Evolutionary conservation across 371 early-diverging fungal species (phyloP), one percentile per base, ranked within the genome.

Genomic region (Syncephalastrum contaminatum): DNA sequence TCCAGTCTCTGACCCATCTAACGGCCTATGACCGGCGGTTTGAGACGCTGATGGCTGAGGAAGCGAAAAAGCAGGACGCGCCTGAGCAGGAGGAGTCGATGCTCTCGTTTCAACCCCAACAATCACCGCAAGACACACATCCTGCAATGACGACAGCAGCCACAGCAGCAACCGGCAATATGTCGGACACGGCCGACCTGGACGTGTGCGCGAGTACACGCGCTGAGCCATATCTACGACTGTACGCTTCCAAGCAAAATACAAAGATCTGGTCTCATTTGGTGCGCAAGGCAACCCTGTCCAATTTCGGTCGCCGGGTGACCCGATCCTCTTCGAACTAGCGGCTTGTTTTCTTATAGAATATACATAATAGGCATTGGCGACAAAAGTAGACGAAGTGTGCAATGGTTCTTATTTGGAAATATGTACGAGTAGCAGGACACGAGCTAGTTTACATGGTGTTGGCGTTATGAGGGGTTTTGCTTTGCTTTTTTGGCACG

Each of bases 251-350:
- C 43, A 51, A 58, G 53, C 58, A 58, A 27, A 54, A 59, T 16
- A 48, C 51, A 16, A 64, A 64, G 27, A 60, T 56, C n/a, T 59
- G 53, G 59, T 58, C 69, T 6, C 43, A 62, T 50, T 39, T 69
- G 16, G 44, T 61, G 18, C 48, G 51, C 19, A 45, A 48, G 15
- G 59, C 64, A 0, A 62, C 61, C 0, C 41, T 69, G 18, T 43
- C 52, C n/a, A 51, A 53, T 8, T 42, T 62, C 22, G 40, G 59
- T 30, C 42, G 43, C 24, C 41, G 43, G 12, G 21, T 53, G 36
- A 8, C 25, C 12, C 47, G 47, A 4, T 47, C 47, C 2, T 30
- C 36, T 22, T 13, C 47, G 19, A 47, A 20, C 20, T 18, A 20
- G 47, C 47, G 5, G 19, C 19, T 19, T 16, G 14, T 13, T n/a